Conservation (phyloP, 306 rosid genomes). For the Citrullus mucosospermus region DNA sequence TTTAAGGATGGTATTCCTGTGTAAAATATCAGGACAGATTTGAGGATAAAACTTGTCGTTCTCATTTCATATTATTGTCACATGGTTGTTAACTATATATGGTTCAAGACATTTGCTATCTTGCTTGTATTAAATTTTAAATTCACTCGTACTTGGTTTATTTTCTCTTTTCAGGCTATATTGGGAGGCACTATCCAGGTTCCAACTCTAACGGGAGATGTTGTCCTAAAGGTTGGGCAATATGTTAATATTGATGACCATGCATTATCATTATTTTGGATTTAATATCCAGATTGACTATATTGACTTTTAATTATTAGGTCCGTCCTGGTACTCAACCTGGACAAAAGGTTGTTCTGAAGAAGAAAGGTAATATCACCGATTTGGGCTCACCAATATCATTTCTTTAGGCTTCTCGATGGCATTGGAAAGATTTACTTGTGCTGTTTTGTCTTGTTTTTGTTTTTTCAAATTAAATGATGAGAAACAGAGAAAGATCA, state of each 20-base stretch:
- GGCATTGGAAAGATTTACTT: neutral
- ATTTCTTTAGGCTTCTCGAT: neutral
- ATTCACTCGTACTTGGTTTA: neutral
- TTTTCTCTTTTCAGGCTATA: constrained; percentile 42
- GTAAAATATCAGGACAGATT: neutral
- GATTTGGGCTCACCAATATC: neutral
- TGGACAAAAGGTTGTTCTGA: constrained; percentile 81
- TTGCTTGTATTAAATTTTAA: neutral
- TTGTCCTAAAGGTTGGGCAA: constrained; percentile 69
- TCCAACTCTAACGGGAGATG: constrained; percentile 81
- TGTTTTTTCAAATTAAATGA: neutral
- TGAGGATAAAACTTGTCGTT: neutral
- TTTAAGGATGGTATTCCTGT: neutral
- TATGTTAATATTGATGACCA: neutral
- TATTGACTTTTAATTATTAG: constrained; percentile 26
- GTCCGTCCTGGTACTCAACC: constrained; percentile 85
- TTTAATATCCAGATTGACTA: neutral
- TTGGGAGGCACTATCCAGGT: constrained; percentile 87
- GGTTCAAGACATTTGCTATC: neutral
- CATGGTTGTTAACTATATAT: neutral
- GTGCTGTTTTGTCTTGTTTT: neutral
- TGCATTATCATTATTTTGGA: constrained; percentile 1
- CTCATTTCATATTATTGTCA: neutral
- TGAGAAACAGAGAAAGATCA: neutral
- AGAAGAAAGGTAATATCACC: constrained; percentile 69